Percentiles rank a stretch among this genome's conserved stretches.
Evolutionary conservation across 108 stramenopile genomes (phyloP).

Genomic region (Epithemia pelagica): DNA sequence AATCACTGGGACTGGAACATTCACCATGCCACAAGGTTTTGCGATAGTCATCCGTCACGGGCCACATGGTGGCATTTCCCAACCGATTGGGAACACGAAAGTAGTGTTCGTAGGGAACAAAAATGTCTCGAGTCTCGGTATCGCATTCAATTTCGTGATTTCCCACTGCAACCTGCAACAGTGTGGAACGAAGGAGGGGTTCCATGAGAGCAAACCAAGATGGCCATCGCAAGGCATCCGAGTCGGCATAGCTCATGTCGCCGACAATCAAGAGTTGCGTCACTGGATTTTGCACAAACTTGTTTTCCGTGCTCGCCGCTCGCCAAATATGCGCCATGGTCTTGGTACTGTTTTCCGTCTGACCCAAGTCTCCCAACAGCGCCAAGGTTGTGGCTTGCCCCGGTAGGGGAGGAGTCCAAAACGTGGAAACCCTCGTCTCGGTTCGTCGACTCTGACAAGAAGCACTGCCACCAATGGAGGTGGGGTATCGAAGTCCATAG

Average conservation of each 20-base stretch:
- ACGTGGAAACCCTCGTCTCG: conserved; percentile 16
- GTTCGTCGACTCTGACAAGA: not conserved
- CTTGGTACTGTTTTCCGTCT: conserved; percentile 38
- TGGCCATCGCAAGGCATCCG: conserved; percentile 67
- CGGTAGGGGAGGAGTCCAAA: conserved; percentile 31
- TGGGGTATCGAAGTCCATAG: not conserved
- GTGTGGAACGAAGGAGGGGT: conserved; percentile 35
- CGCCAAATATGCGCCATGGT: conserved; percentile 40
- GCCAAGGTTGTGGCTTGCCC: conserved; percentile 33
- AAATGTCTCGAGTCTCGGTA: conserved; percentile 35
- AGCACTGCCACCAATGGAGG: no score
- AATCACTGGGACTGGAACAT: conserved; percentile 28
- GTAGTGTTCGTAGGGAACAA: conserved; percentile 62
- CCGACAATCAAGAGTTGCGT: conserved; percentile 48
- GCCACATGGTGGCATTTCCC: conserved; percentile 12
- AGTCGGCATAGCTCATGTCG: conserved; percentile 70
- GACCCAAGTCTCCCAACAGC: conserved; percentile 36
- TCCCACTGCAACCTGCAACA: conserved; percentile 59
- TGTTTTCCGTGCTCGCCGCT: conserved; percentile 10
- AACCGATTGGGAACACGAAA: conserved; percentile 71
- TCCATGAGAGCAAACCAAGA: conserved; percentile 62
- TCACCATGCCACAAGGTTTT: conserved; percentile 15
- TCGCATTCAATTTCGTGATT: conserved; percentile 85
- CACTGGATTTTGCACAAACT: conserved; percentile 16
- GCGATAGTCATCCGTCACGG: conserved; percentile 28